Evolutionary conservation across 495 filamentous ascomycete species (phyloP).

Genomic region (Monascus purpureus): DNA sequence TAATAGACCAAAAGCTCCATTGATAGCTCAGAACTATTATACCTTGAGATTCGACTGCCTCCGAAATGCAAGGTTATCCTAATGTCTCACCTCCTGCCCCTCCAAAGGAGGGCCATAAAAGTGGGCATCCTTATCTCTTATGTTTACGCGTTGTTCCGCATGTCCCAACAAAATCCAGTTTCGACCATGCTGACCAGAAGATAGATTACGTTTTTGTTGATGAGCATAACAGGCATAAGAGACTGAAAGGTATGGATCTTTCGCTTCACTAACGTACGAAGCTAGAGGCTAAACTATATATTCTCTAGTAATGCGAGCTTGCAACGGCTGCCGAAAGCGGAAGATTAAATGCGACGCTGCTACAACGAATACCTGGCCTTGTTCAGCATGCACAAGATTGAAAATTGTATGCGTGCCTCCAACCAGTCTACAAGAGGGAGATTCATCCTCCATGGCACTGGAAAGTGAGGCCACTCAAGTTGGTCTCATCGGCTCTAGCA

Average conservation of each 20-base stretch:
- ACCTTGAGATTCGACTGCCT: no score
- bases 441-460: conserved; percentile 35
- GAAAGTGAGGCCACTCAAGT: conserved; percentile 12
- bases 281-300: neutral
- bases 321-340: conserved; percentile 80
- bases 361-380: conserved; percentile 96
- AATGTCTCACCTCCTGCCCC: conserved; percentile 33
- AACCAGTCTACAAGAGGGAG: conserved; percentile 73
- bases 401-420: conserved; percentile 91
- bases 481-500: conserved; percentile 10
- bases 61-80: conserved; percentile 33
- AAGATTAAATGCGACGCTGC: conserved; percentile 93
- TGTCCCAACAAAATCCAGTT: no score
- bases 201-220: conserved; percentile 98
- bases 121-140: conserved; percentile 10
- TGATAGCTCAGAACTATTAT: no score
- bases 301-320: conserved; percentile 84
- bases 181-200: no score
- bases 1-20: no score
- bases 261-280: neutral
- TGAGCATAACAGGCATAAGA: conserved; percentile 96
- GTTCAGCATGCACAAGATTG: conserved; percentile 80
- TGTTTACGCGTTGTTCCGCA: no score
- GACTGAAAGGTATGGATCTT: conserved; percentile 65
- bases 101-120: conserved; percentile 32